Evolutionary conservation across 768 basidiomycete genomes (phyloP).

Genomic region (Mycena capillaripes): DNA sequence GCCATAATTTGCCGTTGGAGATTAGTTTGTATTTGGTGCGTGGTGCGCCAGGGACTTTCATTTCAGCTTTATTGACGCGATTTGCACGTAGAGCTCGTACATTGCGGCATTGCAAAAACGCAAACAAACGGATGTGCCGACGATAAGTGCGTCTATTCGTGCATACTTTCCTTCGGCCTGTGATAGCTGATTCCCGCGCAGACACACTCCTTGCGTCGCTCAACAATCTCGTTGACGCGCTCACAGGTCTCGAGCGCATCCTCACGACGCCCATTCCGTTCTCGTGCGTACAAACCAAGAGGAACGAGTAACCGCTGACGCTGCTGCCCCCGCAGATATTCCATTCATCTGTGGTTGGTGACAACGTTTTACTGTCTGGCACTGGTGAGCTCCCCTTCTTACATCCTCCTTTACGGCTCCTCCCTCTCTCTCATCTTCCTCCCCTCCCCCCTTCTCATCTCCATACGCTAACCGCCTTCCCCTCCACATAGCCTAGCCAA

Average conservation of each 20-base stretch:
- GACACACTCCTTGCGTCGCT: conserved; percentile 63
- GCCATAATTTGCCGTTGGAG: conserved; percentile 78
- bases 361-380: conserved; percentile 72
- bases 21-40: conserved; percentile 76
- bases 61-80: not conserved
- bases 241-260: conserved; percentile 80
- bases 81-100: conserved; percentile 70
- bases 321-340: conserved; percentile 60
- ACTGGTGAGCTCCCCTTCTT: conserved; percentile 57
- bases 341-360: conserved; percentile 77
- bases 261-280: conserved; percentile 84
- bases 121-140: conserved; percentile 70
- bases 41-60: conserved; percentile 13
- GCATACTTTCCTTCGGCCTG: not conserved
- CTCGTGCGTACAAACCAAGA: too few species aligned
- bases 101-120: conserved; percentile 71
- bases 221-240: conserved; percentile 70
- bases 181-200: conserved; percentile 39
- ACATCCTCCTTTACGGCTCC: not conserved
- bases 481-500: conserved; percentile 69
- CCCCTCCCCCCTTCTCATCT: not conserved
- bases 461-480: not conserved
- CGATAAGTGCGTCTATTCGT: conserved; percentile 61
- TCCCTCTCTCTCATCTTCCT: not conserved
- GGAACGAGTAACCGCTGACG: too few species aligned